phyloP scores from a whole-genome alignment of 345 rosid species.

The Camelina neglecta region DNA sequence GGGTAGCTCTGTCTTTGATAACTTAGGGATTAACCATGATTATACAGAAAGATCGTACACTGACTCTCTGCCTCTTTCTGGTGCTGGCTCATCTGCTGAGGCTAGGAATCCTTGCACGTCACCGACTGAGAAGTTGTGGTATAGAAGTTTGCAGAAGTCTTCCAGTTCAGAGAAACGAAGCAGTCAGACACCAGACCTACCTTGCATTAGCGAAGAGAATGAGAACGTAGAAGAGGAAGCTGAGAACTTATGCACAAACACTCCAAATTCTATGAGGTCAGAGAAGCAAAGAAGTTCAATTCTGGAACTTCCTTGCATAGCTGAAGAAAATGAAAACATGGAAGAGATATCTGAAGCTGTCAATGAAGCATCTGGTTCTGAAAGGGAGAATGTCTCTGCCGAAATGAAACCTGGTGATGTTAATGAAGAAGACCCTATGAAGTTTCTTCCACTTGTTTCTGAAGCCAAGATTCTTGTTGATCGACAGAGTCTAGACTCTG shows the following conservation, averaged over 20 bases:
- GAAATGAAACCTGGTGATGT: slow-evolving; percentile 64
- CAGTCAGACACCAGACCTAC: slow-evolving; percentile 79
- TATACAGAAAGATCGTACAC: slow-evolving; percentile 51
- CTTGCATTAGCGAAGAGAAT: slow-evolving; percentile 83
- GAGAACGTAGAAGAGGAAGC: slow-evolving; percentile 60
- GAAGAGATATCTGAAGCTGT: slow-evolving; percentile 53
- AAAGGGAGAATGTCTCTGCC: slow-evolving; percentile 44
- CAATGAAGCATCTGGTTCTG: slow-evolving; percentile 45
- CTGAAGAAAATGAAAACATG: slow-evolving; percentile 70
- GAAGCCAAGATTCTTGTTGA: slow-evolving; percentile 50
- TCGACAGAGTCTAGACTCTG: slow-evolving; percentile 75
- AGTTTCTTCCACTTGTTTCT: slow-evolving; percentile 52
- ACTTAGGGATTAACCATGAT: slow-evolving; percentile 44
- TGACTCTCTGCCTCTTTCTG: slow-evolving; percentile 52
- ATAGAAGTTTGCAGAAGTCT: slow-evolving; percentile 60
- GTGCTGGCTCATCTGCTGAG: slow-evolving; percentile 49
- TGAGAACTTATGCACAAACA: slow-evolving; percentile 57
- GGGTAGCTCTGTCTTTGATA: slow-evolving; percentile 45
- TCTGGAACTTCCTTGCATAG: slow-evolving; percentile 80
- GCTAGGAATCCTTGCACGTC: slow-evolving; percentile 58
- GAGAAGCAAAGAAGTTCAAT: slow-evolving; percentile 65
- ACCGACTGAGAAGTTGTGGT: slow-evolving; percentile 79
- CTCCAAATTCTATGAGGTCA: slow-evolving; percentile 61
- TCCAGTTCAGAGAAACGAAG: slow-evolving; percentile 71
- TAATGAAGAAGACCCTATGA: slow-evolving; percentile 49